Conservation (phyloP, 768 basidiomycete species). For the Boletellus ananiceps region DNA sequence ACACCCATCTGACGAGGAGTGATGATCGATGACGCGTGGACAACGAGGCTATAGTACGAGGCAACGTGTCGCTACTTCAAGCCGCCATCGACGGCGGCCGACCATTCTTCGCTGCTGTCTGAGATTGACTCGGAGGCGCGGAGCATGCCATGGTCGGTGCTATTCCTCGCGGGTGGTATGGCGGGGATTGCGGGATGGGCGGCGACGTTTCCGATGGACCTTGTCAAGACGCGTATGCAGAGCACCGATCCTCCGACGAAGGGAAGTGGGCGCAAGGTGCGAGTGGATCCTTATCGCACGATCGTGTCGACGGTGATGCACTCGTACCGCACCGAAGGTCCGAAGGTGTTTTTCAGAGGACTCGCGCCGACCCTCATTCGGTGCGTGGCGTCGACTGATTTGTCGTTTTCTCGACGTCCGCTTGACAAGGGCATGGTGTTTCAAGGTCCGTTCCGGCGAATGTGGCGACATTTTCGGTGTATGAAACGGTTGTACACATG, state of each 20-base stretch:
- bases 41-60: slow-evolving; percentile 47
- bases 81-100: slow-evolving; percentile 14
- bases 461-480: slow-evolving; percentile 75
- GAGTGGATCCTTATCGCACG: slow-evolving; percentile 54
- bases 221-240: slow-evolving; percentile 88
- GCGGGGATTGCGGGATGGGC: slow-evolving; percentile 79
- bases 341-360: slow-evolving; percentile 69
- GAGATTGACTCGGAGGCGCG: slow-evolving; percentile 38
- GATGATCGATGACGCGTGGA: slow-evolving; percentile 2
- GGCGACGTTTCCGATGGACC: slow-evolving; percentile 82
- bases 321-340: slow-evolving; percentile 62
- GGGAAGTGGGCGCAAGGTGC: no score
- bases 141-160: slow-evolving; percentile 45
- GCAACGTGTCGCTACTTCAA: slow-evolving; percentile 53
- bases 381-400: slow-evolving; percentile 30
- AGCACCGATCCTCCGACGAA: no score
- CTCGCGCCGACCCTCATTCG: slow-evolving; percentile 77
- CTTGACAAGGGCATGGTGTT: no score
- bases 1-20: not conserved
- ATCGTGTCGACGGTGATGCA: slow-evolving; percentile 54
- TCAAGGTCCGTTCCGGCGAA: slow-evolving; percentile 79
- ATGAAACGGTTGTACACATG: slow-evolving; percentile 53
- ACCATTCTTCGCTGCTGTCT: slow-evolving; percentile 36
- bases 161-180: slow-evolving; percentile 69
- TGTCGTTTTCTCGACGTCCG: not conserved